These are phyloP conservation scores for Spirogloea muscicola DNA, from an alignment of 139 green algal species.

Conservation along the genomic window DNA sequence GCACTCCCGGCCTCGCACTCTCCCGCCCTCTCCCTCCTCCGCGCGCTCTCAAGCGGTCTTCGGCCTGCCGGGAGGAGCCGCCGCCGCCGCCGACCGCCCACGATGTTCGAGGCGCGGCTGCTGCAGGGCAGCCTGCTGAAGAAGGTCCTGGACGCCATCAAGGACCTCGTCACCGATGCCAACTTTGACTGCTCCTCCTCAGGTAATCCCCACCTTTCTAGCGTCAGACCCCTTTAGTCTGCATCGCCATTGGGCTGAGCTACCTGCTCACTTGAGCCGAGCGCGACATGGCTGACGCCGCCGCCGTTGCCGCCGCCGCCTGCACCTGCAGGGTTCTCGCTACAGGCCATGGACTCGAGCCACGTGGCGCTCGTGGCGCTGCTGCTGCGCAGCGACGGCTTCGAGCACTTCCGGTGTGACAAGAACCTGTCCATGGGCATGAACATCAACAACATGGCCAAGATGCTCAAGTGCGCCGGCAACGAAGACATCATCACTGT, in stretches of 20 bases:
- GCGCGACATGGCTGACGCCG: no score
- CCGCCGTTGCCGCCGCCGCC: no score
- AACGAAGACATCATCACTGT: slow-evolving; percentile 96
- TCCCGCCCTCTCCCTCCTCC: no score
- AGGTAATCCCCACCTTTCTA: no score
- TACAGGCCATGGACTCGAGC: slow-evolving; percentile 96
- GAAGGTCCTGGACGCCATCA: slow-evolving; percentile 91
- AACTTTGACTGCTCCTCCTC: slow-evolving; percentile 92
- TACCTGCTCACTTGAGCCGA: no score
- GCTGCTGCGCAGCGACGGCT: slow-evolving; percentile 79
- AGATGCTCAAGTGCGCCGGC: slow-evolving; percentile 96
- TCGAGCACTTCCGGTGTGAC: slow-evolving; percentile 98
- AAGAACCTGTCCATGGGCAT: slow-evolving; percentile 64
- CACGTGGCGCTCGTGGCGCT: slow-evolving; percentile 92
- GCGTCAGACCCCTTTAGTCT: no score
- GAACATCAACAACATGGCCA: slow-evolving; percentile 88
- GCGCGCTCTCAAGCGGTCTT: no score
- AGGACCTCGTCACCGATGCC: slow-evolving; percentile 93
- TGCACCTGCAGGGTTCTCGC: slow-evolving; percentile 79
- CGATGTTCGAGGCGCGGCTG: slow-evolving; percentile 61
- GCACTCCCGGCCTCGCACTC: no score
- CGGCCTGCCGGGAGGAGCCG: no score
- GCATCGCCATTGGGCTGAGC: no score
- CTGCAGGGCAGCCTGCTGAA: slow-evolving; percentile 56
- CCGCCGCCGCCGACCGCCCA: no score